Evolutionary conservation across 352 stramenopile genomes (phyloP), one percentile per base, ranked within the genome.

Genomic region (Phytopythium cucurbitacearum): DNA sequence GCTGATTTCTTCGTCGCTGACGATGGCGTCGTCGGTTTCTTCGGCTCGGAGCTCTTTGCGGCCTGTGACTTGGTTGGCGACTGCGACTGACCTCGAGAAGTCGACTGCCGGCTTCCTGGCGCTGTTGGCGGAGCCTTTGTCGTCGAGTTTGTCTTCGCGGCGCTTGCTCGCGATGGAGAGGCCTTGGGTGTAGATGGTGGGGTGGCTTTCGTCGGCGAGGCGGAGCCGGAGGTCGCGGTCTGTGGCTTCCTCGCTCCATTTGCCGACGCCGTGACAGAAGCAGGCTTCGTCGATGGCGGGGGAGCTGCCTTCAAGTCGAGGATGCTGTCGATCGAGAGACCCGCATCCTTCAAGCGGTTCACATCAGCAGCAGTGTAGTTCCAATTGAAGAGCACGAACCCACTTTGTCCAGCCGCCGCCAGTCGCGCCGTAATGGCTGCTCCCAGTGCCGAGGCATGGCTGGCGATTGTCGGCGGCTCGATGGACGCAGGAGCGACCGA

Each of bases 361-460:
- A 72, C 63, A 15, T 87, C 73, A 28, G 51, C 53, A 0, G 40
- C 53, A 10, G 74, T 65, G 51, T 87, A 80, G 13, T 72, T 62
- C 60, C 67, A 85, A 21, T 86, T 86, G 59, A 67, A 85, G 16
- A 89, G 55, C 11, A 89, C 56, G 32, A 82, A 66, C 1, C 73
- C 76, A n/a, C 70, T 61, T 11, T 69, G 70, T 3, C 38, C 35
- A 2, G 58, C 38, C 3, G 51, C 13, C 21, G 36, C 8, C 60
- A 78, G 67, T 7, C 48, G 10, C 5, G 43, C 37, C 0, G n/a
- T 12, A 4, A 81, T 52, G 21, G 46, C 41, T 3, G 37, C 35
- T n/a, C 51, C 46, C 2, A 81, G 28, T 7, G 56, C 39, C 0
- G 5, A 3, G 4, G 58, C 4, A 39, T 74, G 75, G 11, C 53